Evolutionary conservation across 106 monocot species (phyloP).

Genomic region (Dactylorhiza incarnata): DNA sequence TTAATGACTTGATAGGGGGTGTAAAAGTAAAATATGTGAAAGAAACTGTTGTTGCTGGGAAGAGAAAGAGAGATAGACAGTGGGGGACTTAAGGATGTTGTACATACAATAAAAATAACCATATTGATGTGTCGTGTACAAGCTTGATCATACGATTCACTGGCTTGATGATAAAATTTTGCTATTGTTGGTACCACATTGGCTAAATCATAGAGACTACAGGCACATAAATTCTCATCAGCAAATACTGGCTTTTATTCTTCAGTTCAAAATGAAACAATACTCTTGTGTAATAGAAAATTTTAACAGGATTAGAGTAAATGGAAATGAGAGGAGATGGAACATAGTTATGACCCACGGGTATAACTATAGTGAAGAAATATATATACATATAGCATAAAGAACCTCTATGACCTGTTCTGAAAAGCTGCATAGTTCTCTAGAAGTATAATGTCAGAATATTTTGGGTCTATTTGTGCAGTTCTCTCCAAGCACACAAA

Average conservation of each 20-base stretch:
- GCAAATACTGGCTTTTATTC: neutral
- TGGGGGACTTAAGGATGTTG: neutral
- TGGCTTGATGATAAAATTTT: constrained; percentile 95
- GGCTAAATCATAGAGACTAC: constrained; percentile 93
- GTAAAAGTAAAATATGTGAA: neutral
- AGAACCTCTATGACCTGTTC: constrained; percentile 53
- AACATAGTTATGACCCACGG: neutral
- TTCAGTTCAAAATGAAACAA: neutral
- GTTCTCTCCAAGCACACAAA: constrained; percentile 88
- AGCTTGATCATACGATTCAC: constrained; percentile 96
- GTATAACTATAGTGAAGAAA: neutral
- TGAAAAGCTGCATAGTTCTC: constrained; percentile 99
- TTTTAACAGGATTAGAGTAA: neutral
- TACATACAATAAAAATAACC: constrained; percentile 84
- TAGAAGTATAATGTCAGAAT: constrained; percentile 78
- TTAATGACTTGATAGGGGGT: neutral
- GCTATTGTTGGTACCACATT: constrained; percentile 85
- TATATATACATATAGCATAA: neutral
- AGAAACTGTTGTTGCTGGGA: neutral
- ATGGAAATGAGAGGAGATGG: neutral
- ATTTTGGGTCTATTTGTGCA: constrained; percentile 78
- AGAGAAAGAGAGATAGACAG: neutral
- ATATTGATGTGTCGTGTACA: constrained; percentile 77
- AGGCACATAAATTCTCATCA: constrained; percentile 15
- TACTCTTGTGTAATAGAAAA: neutral